These are phyloP conservation scores for Zymoseptoria pseudotritici DNA, from an alignment of 2,329 filamentous ascomycete species.

Conservation along the genomic window DNA sequence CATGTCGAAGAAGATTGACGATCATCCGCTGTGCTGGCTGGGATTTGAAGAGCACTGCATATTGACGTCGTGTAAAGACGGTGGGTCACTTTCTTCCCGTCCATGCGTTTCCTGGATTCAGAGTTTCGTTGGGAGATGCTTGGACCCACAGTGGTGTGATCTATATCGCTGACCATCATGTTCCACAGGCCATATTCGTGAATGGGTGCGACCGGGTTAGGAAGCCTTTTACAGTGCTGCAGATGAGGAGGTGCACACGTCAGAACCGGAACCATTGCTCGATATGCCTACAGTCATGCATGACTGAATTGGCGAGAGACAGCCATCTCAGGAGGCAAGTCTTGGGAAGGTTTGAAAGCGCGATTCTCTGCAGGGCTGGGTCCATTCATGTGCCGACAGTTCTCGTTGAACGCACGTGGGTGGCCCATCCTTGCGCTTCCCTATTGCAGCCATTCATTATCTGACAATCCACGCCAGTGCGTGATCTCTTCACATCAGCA, in stretches of 20 bases:
- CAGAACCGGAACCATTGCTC: neutral
- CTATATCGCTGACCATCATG: neutral
- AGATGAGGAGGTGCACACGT: constrained; percentile 3
- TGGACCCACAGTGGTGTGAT: constrained; percentile 4
- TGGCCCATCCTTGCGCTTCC: no score
- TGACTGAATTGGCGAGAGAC: neutral
- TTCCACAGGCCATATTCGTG: constrained; percentile 61
- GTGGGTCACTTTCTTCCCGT: constrained; percentile 46
- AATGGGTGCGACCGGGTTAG: constrained; percentile 57
- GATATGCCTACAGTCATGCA: neutral
- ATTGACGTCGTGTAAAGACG: constrained; percentile 83
- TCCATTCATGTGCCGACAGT: no score
- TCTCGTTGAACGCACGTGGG: no score
- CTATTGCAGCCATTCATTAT: no score
- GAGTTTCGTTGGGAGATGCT: constrained; percentile 10
- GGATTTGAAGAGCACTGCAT: constrained; percentile 93
- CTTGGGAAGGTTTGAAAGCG: no score
- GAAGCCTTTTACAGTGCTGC: constrained; percentile 18
- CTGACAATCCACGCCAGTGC: no score
- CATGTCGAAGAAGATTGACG: constrained; percentile 75
- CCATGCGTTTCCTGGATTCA: constrained; percentile 1
- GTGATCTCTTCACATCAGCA: no score
- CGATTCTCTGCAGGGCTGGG: no score
- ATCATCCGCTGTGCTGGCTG: constrained; percentile 80
- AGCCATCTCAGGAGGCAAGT: no score